These are phyloP conservation scores for Fusarium verrucosum DNA, from an alignment of 2,329 filamentous ascomycete species.

Conservation along the genomic window DNA sequence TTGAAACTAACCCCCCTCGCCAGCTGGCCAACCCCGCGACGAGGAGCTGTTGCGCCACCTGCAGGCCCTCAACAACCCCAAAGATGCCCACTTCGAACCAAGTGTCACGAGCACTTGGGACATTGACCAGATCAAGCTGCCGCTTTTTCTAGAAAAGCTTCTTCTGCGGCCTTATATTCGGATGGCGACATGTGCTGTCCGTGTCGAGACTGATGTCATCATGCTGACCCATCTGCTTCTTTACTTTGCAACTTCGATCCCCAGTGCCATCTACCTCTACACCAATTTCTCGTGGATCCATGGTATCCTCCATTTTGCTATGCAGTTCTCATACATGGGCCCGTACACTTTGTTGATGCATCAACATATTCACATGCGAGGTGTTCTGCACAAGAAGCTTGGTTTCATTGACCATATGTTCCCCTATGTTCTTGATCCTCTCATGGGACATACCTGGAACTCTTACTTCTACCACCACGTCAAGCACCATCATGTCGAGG, in stretches of 20 bases:
- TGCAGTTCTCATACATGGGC: slow-evolving; percentile 75
- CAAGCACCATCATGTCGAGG: slow-evolving; percentile 86
- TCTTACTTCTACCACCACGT: slow-evolving; percentile 87
- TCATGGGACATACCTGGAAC: slow-evolving; percentile 88
- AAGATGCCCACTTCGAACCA: slow-evolving; percentile 32
- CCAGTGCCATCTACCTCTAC: slow-evolving; percentile 73
- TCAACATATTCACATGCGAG: slow-evolving; percentile 82
- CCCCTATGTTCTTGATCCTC: slow-evolving; percentile 77
- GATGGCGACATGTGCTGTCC: slow-evolving; percentile 65
- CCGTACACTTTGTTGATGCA: slow-evolving; percentile 85
- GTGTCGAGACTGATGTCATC: slow-evolving; percentile 76
- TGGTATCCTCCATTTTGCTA: slow-evolving; percentile 69
- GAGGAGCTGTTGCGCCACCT: slow-evolving; percentile 29
- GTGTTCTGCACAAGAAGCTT: slow-evolving; percentile 67
- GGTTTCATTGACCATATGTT: slow-evolving; percentile 70
- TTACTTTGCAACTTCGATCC: slow-evolving; percentile 75
- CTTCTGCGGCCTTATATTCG: slow-evolving; percentile 68
- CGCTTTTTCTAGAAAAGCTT: slow-evolving; percentile 17
- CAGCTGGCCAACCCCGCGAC: slow-evolving; percentile 4
- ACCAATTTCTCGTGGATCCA: slow-evolving; percentile 73
- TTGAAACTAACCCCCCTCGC: neutral
- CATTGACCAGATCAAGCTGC: slow-evolving; percentile 31
- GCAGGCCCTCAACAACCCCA: slow-evolving; percentile 25
- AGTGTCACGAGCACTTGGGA: slow-evolving; percentile 22
- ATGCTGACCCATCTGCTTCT: slow-evolving; percentile 80